phyloP scores from a whole-genome alignment of 1,284 basidiomycete species.

The Rugiboletus extremiorientalis region DNA sequence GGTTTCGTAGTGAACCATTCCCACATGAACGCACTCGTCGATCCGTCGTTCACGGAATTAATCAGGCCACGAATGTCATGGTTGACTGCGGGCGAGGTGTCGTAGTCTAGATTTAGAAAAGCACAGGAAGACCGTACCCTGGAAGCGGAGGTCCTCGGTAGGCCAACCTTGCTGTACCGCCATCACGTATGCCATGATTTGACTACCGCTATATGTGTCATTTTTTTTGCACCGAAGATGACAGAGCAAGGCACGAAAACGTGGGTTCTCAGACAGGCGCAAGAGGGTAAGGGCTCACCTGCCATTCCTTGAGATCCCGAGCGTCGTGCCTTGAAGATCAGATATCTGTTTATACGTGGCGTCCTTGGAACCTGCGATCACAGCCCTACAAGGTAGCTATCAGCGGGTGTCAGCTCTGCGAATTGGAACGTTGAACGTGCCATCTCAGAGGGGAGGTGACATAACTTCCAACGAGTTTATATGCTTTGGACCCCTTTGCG shows the following conservation, averaged over 20 bases:
- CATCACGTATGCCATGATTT: conserved; percentile 96
- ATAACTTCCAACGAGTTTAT: conserved; percentile 92
- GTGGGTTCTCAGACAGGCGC: not conserved
- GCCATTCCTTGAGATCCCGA: conserved; percentile 90
- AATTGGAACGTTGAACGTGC: conserved; percentile 37
- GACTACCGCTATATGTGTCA: conserved; percentile 65
- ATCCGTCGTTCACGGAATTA: conserved; percentile 85
- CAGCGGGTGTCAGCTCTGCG: not conserved
- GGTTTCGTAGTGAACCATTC: conserved; percentile 99
- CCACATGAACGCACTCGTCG: conserved; percentile 89
- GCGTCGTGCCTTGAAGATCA: conserved; percentile 78
- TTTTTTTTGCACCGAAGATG: not conserved
- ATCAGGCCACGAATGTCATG: conserved; percentile 90
- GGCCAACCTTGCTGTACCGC: conserved; percentile 84
- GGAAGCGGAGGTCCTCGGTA: conserved; percentile 69
- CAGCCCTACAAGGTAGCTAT: conserved; percentile 63
- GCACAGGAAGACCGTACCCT: conserved; percentile 46
- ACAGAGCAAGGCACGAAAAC: not conserved
- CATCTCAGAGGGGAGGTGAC: conserved; percentile 88
- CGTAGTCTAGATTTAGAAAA: not conserved
- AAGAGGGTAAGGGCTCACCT: conserved; percentile 45
- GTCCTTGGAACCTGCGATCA: conserved; percentile 78
- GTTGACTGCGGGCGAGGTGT: conserved; percentile 69
- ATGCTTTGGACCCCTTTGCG: conserved; percentile 71
- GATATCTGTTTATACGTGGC: conserved; percentile 70